Evolutionary conservation across 2,329 filamentous ascomycete species (phyloP).

Genomic region (Aspergillus fumigatus): DNA sequence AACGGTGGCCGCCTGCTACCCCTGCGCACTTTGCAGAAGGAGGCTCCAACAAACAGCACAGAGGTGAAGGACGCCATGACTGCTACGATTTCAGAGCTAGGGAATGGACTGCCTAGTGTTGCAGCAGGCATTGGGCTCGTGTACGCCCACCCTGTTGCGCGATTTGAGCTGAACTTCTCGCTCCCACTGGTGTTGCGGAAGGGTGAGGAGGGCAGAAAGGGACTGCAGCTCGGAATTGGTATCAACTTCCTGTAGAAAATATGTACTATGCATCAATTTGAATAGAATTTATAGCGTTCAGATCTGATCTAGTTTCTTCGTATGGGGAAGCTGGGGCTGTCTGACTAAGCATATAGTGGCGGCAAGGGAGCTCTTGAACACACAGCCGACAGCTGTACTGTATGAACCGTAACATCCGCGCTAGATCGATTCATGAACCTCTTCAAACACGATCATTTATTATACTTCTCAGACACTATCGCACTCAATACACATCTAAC

Average conservation of each 20-base stretch:
- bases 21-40: slow-evolving; percentile 54
- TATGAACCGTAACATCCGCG: not conserved
- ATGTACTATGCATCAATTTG: slow-evolving; percentile 5
- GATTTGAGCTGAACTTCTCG: slow-evolving; percentile 95
- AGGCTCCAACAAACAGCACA: slow-evolving; percentile 46
- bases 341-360: not conserved
- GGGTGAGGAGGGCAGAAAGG: slow-evolving; percentile 85
- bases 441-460: not conserved
- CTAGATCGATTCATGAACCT: not conserved
- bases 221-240: slow-evolving; percentile 89
- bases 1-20: slow-evolving; percentile 84
- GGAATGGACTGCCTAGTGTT: slow-evolving; percentile 73
- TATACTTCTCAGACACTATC: not conserved
- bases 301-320: not conserved
- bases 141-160: slow-evolving; percentile 87
- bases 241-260: slow-evolving; percentile 79
- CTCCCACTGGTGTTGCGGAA: slow-evolving; percentile 75
- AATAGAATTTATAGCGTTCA: slow-evolving; percentile 7
- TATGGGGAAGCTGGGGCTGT: not conserved
- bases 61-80: slow-evolving; percentile 43
- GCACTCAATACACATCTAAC: not conserved
- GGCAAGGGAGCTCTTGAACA: not conserved
- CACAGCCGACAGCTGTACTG: not conserved
- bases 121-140: slow-evolving; percentile 86
- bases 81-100: slow-evolving; percentile 64